Evolutionary conservation across 164 flowering plant species (phyloP).

Genomic region (Nymphaea thermarum): DNA sequence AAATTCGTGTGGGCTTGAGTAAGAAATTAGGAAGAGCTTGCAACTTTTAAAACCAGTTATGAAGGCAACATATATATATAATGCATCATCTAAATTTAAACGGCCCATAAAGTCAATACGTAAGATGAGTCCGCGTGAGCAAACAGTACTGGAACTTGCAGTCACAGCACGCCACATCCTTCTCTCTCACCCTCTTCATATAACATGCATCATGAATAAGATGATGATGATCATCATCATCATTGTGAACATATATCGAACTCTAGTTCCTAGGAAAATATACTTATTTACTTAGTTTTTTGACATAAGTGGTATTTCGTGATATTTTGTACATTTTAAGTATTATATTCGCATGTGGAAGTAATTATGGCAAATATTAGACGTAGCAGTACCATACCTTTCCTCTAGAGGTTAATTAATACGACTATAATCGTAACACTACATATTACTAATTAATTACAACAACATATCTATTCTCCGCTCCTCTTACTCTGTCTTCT

Average conservation of each 20-base stretch:
- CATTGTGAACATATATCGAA: neutral
- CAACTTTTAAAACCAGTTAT: neutral
- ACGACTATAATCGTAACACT: neutral
- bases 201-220: neutral
- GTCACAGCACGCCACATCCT: neutral
- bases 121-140: constrained; percentile 15
- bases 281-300: too few relatives aligned
- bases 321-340: too few relatives aligned
- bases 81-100: too few relatives aligned
- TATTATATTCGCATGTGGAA: neutral
- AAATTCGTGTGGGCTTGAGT: neutral
- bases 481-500: neutral
- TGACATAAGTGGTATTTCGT: too few relatives aligned
- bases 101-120: constrained; percentile 13
- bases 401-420: neutral
- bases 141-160: neutral
- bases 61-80: neutral
- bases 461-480: neutral
- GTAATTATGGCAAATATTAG: neutral
- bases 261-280: neutral
- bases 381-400: neutral
- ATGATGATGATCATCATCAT: neutral
- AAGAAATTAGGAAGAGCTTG: neutral
- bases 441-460: neutral
- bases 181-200: constrained; percentile 4